Conservation (phyloP, 768 basidiomycete species). For the Thelephora ganbajun region DNA sequence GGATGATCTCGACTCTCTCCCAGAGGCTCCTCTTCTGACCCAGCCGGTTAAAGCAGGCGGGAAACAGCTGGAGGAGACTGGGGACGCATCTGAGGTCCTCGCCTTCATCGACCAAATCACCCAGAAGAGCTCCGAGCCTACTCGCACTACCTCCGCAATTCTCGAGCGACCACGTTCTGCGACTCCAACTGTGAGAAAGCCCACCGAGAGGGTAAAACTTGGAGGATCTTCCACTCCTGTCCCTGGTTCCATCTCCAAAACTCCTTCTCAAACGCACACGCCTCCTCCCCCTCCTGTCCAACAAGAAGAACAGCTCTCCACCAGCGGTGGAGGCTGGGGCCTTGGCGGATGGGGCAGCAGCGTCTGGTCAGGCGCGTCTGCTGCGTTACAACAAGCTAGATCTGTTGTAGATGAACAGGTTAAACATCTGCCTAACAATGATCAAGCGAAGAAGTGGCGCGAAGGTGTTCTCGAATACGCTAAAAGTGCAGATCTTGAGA, state of each 20-base stretch:
- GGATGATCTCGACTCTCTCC: slow-evolving; percentile 82
- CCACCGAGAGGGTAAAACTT: slow-evolving; percentile 61
- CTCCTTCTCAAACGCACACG: slow-evolving; percentile 14
- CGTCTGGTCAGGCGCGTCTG: slow-evolving; percentile 81
- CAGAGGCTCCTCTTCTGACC: slow-evolving; percentile 13
- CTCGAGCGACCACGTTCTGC: slow-evolving; percentile 50
- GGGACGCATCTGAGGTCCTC: slow-evolving; percentile 70
- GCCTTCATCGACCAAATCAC: slow-evolving; percentile 94
- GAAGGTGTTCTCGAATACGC: slow-evolving; percentile 81
- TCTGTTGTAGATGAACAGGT: slow-evolving; percentile 89
- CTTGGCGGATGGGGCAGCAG: slow-evolving; percentile 50
- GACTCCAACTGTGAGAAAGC: slow-evolving; percentile 61
- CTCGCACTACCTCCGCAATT: slow-evolving; percentile 41
- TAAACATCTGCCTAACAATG: slow-evolving; percentile 73
- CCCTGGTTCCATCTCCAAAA: slow-evolving; percentile 14
- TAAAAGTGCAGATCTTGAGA: slow-evolving; percentile 77
- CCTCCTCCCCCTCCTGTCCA: slow-evolving; percentile 3
- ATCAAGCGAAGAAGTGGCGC: slow-evolving; percentile 80
- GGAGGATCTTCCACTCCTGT: slow-evolving; percentile 28
- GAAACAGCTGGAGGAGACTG: slow-evolving; percentile 11
- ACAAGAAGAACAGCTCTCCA: slow-evolving; percentile 10
- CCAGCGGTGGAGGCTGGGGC: slow-evolving; percentile 31
- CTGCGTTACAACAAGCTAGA: slow-evolving; percentile 77
- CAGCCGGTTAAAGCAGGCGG: slow-evolving; percentile 16
- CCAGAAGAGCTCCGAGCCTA: slow-evolving; percentile 75